Evolutionary conservation across 768 basidiomycete species (phyloP).

Genomic region (Cystofilobasidium capitatum): DNA sequence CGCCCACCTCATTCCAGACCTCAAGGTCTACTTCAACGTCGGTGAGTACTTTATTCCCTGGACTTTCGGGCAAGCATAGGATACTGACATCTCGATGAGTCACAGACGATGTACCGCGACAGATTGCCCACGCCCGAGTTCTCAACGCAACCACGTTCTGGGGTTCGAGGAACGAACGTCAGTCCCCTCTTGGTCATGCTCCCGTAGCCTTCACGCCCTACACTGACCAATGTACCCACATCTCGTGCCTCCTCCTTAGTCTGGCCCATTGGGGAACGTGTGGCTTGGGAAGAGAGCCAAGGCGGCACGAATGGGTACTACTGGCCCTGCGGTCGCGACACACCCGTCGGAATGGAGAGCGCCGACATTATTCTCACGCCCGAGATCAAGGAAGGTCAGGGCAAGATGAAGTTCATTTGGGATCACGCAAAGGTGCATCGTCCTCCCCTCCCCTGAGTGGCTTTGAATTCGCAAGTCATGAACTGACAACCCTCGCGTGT

Average conservation of each 20-base stretch:
- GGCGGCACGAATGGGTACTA: slow-evolving; percentile 10
- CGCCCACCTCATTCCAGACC: slow-evolving; percentile 1
- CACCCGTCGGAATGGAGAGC: not conserved
- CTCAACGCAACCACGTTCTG: slow-evolving; percentile 13
- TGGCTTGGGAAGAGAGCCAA: slow-evolving; percentile 2
- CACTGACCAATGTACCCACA: not conserved
- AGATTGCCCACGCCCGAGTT: slow-evolving; percentile 11
- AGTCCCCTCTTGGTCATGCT: not conserved
- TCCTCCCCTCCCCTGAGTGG: not conserved
- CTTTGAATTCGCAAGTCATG: not conserved
- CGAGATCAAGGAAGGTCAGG: not conserved
- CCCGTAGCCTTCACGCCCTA: not conserved
- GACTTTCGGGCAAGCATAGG: not conserved
- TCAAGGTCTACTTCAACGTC: slow-evolving; percentile 20
- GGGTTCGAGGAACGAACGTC: not conserved
- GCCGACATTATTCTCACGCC: slow-evolving; percentile 10
- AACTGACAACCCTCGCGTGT: not conserved
- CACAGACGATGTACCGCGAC: slow-evolving; percentile 12
- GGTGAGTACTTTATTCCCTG: not conserved
- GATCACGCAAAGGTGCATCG: slow-evolving; percentile 11
- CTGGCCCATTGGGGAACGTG: slow-evolving; percentile 17
- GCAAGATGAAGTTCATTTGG: slow-evolving; percentile 12
- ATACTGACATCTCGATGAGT: no score
- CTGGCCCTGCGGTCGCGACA: slow-evolving; percentile 7
- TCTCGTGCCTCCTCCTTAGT: not conserved